Conservation (phyloP, 805 yeast species). For the Yamadazyma sp. region DNA sequence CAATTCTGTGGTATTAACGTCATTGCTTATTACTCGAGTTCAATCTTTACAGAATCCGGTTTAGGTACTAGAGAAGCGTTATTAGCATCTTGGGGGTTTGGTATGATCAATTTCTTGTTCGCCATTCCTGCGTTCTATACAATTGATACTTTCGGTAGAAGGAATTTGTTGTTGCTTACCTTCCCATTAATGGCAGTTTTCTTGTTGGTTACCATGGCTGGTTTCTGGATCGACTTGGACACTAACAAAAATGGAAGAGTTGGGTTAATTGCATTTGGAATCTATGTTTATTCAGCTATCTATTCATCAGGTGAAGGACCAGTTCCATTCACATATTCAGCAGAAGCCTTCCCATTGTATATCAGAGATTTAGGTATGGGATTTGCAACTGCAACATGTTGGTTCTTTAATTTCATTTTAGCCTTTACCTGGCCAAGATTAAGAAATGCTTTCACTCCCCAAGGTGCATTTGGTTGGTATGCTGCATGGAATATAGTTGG, state of each 20-base stretch:
- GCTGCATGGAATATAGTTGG: constrained; percentile 81
- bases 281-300: constrained; percentile 67
- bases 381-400: constrained; percentile 69
- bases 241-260: constrained; percentile 47
- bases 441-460: constrained; percentile 61
- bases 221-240: constrained; percentile 62
- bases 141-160: constrained; percentile 75
- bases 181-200: constrained; percentile 66
- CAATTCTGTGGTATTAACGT: constrained; percentile 90
- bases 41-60: constrained; percentile 68
- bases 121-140: constrained; percentile 81
- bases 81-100: constrained; percentile 84
- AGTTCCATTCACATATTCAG: constrained; percentile 84
- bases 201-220: constrained; percentile 61
- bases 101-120: constrained; percentile 74
- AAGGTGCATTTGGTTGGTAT: constrained; percentile 87
- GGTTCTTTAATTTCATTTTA: constrained; percentile 69
- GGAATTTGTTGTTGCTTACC: constrained; percentile 53
- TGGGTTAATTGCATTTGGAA: constrained; percentile 69
- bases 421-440: constrained; percentile 81
- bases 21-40: constrained; percentile 80
- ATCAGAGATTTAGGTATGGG: constrained; percentile 81
- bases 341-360: constrained; percentile 76
- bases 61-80: constrained; percentile 60
- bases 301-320: constrained; percentile 89